Conservation (phyloP, 75 land plant species). For the Pinus taeda region DNA sequence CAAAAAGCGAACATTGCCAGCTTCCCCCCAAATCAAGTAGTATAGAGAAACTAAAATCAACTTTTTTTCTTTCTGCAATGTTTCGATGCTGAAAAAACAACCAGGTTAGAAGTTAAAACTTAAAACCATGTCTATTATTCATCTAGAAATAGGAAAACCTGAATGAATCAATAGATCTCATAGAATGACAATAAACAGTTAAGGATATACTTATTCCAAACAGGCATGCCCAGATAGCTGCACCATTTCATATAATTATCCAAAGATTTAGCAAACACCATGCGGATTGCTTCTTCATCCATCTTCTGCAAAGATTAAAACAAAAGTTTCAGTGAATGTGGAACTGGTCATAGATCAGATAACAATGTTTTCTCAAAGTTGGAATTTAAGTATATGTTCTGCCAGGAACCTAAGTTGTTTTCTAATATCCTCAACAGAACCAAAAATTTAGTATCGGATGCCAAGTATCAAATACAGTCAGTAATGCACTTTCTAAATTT, state of each 20-base stretch:
- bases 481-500: no score
- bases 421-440: no score
- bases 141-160: not conserved
- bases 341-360: no score
- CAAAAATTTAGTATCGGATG: no score
- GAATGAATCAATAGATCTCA: not conserved
- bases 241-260: constrained; percentile 93
- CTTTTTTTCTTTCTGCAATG: constrained; percentile 55
- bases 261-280: constrained; percentile 58
- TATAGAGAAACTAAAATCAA: constrained; percentile 56
- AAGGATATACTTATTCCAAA: constrained; percentile 54
- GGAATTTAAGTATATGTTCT: no score
- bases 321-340: no score
- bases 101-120: not conserved
- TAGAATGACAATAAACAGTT: not conserved
- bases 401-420: no score
- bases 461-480: no score
- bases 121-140: not conserved
- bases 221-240: constrained; percentile 59
- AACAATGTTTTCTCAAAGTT: no score
- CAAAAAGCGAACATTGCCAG: constrained; percentile 90
- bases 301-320: constrained; percentile 41
- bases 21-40: constrained; percentile 98
- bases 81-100: not conserved
- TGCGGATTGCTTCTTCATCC: constrained; percentile 75